phyloP scores from a whole-genome alignment of 352 stramenopile genomes.

The Phytophthora tentaculata region DNA sequence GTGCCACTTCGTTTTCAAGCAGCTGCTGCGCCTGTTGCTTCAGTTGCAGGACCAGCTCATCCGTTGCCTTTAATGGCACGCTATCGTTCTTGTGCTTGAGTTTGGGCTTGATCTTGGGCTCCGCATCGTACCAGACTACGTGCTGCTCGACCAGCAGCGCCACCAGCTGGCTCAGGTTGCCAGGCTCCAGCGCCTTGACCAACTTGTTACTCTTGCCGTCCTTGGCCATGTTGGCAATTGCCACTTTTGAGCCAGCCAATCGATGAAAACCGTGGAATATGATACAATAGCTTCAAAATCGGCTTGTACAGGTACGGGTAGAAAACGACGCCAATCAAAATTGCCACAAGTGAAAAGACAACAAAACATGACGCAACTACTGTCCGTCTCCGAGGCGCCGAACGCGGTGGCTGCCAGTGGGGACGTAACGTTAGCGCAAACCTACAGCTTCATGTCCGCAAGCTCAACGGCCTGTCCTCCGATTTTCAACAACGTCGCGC shows the following conservation, averaged over 20 bases:
- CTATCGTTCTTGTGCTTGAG: conserved; percentile 25
- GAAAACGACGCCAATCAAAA: conserved; percentile 5
- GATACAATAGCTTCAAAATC: conserved; percentile 9
- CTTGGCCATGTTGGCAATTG: conserved; percentile 24
- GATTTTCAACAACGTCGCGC: conserved; percentile 1
- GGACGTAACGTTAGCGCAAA: not conserved
- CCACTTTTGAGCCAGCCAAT: conserved; percentile 32
- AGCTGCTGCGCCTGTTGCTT: conserved; percentile 71
- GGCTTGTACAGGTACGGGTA: conserved; percentile 5
- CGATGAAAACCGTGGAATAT: conserved; percentile 4
- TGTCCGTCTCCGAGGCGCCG: conserved; percentile 22
- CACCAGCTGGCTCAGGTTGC: conserved; percentile 38
- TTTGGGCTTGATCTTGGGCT: conserved; percentile 37
- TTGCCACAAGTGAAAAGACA: conserved; percentile 5
- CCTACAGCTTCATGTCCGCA: not conserved
- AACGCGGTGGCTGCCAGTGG: not conserved
- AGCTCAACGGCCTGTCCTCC: not conserved
- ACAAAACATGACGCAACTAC: conserved; percentile 11
- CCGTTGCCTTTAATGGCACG: conserved; percentile 27
- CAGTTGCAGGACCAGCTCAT: conserved; percentile 51
- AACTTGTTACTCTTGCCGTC: conserved; percentile 11
- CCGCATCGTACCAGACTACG: conserved; percentile 48
- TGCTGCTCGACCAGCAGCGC: conserved; percentile 37
- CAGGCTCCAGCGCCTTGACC: not conserved
- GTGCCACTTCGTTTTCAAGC: conserved; percentile 63